Percentiles rank a stretch among this genome's conserved stretches.
Conservation (phyloP, 768 basidiomycete species). For the Lactarius evosmus region DNA sequence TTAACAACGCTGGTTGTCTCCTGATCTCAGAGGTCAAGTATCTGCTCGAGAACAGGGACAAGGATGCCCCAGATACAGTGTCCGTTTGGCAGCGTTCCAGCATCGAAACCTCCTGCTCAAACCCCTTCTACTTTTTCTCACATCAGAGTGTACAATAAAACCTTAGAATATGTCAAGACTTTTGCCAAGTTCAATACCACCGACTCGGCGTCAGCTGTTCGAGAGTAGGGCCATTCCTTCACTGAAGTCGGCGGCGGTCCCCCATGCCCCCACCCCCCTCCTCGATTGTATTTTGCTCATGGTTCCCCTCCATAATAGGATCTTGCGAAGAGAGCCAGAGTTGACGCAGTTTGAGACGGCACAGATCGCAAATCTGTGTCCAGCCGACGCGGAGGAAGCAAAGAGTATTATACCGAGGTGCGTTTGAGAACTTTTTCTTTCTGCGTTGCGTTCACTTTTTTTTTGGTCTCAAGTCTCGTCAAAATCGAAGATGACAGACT, state of each 20-base stretch:
- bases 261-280: no score
- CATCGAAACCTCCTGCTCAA: neutral
- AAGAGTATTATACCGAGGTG: conserved; percentile 90
- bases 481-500: conserved; percentile 87
- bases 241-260: neutral
- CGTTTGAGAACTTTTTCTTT: conserved; percentile 14
- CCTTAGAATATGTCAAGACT: conserved; percentile 85
- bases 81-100: conserved; percentile 38
- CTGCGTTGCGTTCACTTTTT: conserved; percentile 32
- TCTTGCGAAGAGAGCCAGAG: conserved; percentile 71
- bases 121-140: neutral
- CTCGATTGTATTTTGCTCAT: neutral
- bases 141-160: conserved; percentile 85
- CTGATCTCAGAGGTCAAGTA: conserved; percentile 93
- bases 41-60: conserved; percentile 80
- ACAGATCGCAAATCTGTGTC: conserved; percentile 89
- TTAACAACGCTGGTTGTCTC: conserved; percentile 88
- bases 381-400: conserved; percentile 83
- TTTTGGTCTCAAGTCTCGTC: conserved; percentile 52
- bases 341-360: conserved; percentile 90
- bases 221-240: conserved; percentile 37
- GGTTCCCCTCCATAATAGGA: conserved; percentile 46
- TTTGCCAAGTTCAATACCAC: conserved; percentile 89
- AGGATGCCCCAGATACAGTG: conserved; percentile 86
- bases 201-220: conserved; percentile 79